Evolutionary conservation across 805 yeast genomes (phyloP), one percentile per base, ranked within the genome.

Genomic region (Spathaspora arborariae): DNA sequence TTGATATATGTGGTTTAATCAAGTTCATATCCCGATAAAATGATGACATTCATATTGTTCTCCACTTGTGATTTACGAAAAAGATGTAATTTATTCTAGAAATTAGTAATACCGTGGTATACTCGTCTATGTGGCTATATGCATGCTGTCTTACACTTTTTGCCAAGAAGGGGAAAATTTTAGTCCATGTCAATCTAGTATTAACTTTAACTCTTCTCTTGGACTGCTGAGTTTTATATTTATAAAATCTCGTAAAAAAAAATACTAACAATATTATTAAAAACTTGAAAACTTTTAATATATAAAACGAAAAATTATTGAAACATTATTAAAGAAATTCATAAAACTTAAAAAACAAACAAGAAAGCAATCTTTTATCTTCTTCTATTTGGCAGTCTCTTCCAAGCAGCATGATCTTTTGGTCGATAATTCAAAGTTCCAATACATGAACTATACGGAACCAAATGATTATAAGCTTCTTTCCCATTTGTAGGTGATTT

Each of bases 401-500:
- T 44, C 51, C 51, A 47, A 7, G 51, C 51, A 3, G 51, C 51
- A 35, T 47, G 51, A 36, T 47, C 51, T 30, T 47, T 47, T 19
- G 51, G 51, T 20, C 51, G 45, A 42, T 47, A 47, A 36, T 47
- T 47, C 21, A 47, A 41, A 9, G 51, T 47, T 11, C 51, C 51
- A 44, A 47, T 47, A 39, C 51, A 47, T 18, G 48, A 44, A 20
- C 45, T 47, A 45, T 47, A 47, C 8, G 51, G 51, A 16, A 47
- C 51, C 30, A 47, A 41, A 24, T 45, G 48, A 42, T 47, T 47
- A 33, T 47, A 47, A 10, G 51, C 48, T 26, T 20, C 43, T 20
- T 35, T 45, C 13, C 47, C 37, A 38, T 49, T 39, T n/a, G 50
- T 49, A n/a, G 53, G 53, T 3, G 63, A 57, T 38, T 63, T 66